These are phyloP conservation scores for Solanum paucissectum DNA, from an alignment of 257 asterid genomes.

Conservation along the genomic window DNA sequence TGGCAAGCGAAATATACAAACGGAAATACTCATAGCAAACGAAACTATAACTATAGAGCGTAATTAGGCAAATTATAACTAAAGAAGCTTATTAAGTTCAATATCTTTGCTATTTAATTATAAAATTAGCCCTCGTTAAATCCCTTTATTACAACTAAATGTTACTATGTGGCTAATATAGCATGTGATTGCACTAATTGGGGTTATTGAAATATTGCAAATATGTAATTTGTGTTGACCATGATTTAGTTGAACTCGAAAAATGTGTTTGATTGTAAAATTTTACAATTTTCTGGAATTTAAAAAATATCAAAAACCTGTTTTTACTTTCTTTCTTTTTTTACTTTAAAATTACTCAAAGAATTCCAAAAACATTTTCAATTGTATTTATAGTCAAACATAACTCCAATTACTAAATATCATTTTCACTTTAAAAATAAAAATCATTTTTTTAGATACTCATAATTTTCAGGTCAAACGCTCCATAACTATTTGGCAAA, in stretches of 20 bases:
- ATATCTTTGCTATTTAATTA: neutral
- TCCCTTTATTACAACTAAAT: neutral
- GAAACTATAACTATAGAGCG: neutral
- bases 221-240: neutral
- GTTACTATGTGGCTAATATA: neutral
- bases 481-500: neutral
- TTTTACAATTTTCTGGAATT: no score
- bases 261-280: neutral
- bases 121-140: neutral
- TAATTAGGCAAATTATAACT: neutral
- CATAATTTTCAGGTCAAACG: neutral
- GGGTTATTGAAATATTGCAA: neutral
- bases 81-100: neutral
- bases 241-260: neutral
- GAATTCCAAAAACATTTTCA: neutral
- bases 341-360: neutral
- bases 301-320: neutral
- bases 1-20: no score
- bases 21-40: no score
- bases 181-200: neutral
- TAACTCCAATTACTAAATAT: no score
- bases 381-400: no score
- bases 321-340: neutral
- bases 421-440: neutral
- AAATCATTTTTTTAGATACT: neutral